A percentile compares a stretch with the other conserved stretches of the same genome.
Evolutionary conservation across 345 rosid species (phyloP).

Genomic region (Ricinus communis): DNA sequence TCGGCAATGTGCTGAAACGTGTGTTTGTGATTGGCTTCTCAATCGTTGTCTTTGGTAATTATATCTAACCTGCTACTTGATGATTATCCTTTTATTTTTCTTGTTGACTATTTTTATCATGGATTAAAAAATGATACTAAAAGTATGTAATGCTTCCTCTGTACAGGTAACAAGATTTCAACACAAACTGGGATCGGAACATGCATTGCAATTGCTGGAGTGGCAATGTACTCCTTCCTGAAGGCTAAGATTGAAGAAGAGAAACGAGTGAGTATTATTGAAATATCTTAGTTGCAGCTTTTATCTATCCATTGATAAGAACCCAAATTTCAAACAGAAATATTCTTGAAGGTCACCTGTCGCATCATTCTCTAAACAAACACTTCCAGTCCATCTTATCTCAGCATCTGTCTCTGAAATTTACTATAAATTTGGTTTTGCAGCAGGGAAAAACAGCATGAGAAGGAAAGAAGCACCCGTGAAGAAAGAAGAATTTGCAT

Average conservation of each 20-base stretch:
- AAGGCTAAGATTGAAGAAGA: conserved; percentile 95
- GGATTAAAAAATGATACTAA: background rate
- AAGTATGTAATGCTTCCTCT: conserved; percentile 8
- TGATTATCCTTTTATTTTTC: background rate
- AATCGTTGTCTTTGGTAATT: conserved; percentile 70
- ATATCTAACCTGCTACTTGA: background rate
- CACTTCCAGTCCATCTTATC: background rate
- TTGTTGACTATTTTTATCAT: background rate
- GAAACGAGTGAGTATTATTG: conserved; percentile 59
- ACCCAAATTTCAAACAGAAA: too few species aligned
- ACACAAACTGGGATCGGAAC: conserved; percentile 93
- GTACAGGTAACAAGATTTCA: conserved; percentile 86
- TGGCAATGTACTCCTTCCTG: conserved; percentile 75
- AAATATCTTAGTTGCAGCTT: background rate
- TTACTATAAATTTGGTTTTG: conserved; percentile 12
- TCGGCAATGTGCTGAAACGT: conserved; percentile 97
- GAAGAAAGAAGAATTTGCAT: conserved; percentile 20
- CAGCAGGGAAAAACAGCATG: conserved; percentile 62
- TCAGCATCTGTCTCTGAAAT: background rate
- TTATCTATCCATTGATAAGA: too few species aligned
- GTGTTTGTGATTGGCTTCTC: conserved; percentile 97
- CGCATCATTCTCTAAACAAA: too few species aligned
- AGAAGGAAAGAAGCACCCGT: conserved; percentile 21
- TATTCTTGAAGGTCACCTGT: too few species aligned
- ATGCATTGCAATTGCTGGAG: conserved; percentile 81